These are phyloP conservation scores for Jatropha podagrica DNA, from an alignment of 441 rosid species.

Conservation along the genomic window DNA sequence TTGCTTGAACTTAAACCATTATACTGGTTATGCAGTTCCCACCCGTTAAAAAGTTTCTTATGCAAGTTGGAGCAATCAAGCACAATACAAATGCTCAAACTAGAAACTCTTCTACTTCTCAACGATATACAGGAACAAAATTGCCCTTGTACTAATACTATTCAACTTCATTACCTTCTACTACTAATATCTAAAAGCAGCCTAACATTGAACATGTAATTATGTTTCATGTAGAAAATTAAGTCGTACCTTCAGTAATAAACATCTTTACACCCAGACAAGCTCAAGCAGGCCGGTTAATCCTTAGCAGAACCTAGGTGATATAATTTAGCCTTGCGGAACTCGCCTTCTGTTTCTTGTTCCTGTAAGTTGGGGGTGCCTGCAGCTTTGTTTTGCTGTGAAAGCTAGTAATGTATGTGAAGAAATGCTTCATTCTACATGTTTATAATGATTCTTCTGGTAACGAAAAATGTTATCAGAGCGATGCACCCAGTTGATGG, in stretches of 20 bases:
- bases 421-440: slow-evolving; percentile 32
- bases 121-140: slow-evolving; percentile 29
- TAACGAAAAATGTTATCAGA: slow-evolving; percentile 36
- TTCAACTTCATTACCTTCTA: slow-evolving; percentile 11
- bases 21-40: not conserved
- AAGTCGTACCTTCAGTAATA: slow-evolving; percentile 19
- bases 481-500: slow-evolving; percentile 31
- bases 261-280: slow-evolving; percentile 30
- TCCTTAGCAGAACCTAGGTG: slow-evolving; percentile 15
- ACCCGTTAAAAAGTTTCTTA: not conserved
- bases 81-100: slow-evolving; percentile 12
- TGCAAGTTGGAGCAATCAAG: slow-evolving; percentile 4
- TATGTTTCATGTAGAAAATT: slow-evolving; percentile 12
- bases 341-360: slow-evolving; percentile 21
- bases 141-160: slow-evolving; percentile 15
- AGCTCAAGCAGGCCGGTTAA: slow-evolving; percentile 23
- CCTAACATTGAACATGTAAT: slow-evolving; percentile 21
- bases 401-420: slow-evolving; percentile 20
- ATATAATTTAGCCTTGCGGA: not conserved
- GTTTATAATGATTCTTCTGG: slow-evolving; percentile 33
- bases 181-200: slow-evolving; percentile 1
- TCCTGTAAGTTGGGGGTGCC: slow-evolving; percentile 15
- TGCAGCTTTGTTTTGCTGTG: slow-evolving; percentile 15
- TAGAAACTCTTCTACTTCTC: slow-evolving; percentile 4
- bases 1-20: not conserved